phyloP scores from a whole-genome alignment of 306 rosid species.

The Lathyrus sativus region DNA sequence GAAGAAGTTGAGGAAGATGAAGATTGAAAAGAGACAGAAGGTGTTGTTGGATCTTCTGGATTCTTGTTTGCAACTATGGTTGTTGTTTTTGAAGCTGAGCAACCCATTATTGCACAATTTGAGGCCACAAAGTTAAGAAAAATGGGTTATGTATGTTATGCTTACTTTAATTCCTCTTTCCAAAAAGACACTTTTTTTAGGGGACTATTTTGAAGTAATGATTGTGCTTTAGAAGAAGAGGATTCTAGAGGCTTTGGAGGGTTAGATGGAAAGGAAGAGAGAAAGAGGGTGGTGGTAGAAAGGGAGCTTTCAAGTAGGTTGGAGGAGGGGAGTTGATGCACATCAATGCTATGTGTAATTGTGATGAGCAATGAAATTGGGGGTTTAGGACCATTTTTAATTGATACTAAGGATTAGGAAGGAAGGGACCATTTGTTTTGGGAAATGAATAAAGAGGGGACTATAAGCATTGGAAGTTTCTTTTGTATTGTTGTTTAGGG shows the following conservation, averaged over 20 bases:
- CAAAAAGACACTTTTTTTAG: constrained; percentile 26
- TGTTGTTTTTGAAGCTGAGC: constrained; percentile 74
- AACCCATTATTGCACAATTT: constrained; percentile 63
- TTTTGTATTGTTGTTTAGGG: constrained; percentile 22
- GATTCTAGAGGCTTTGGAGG: constrained; percentile 36
- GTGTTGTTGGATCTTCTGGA: constrained; percentile 38
- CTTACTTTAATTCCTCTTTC: constrained; percentile 16
- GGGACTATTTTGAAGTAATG: constrained; percentile 28
- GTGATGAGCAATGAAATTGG: constrained; percentile 4
- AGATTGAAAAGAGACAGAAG: constrained; percentile 35
- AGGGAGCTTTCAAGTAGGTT: constrained; percentile 55
- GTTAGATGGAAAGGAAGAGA: constrained; percentile 41
- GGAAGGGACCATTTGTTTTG: constrained; percentile 42
- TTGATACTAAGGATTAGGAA: constrained; percentile 25
- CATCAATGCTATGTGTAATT: constrained; percentile 37
- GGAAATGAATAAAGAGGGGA: constrained; percentile 7
- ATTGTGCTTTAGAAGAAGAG: constrained; percentile 11
- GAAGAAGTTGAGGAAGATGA: constrained; percentile 32
- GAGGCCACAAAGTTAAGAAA: constrained; percentile 11
- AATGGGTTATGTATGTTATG: background rate
- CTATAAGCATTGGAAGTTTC: constrained; percentile 40
- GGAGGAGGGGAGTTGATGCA: constrained; percentile 45
- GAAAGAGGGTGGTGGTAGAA: constrained; percentile 39
- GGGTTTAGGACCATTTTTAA: constrained; percentile 36
- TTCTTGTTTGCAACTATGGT: constrained; percentile 47